Base-by-base conservation (phyloP, 2,329 filamentous ascomycete genomes). In the Alternaria gansuensis region DNA sequence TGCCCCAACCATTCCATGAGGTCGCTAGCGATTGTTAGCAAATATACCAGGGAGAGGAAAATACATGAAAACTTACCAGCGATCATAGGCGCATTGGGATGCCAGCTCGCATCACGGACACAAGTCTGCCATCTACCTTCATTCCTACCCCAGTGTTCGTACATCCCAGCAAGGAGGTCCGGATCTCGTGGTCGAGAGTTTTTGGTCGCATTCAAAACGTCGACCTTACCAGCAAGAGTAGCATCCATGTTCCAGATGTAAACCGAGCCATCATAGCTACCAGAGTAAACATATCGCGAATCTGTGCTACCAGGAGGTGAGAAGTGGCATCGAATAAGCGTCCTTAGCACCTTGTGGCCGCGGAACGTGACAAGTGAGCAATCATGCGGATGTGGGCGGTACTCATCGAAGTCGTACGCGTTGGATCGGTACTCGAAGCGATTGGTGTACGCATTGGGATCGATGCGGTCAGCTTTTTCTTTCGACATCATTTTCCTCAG, bases 241-340 rank as follows among this genome's bases (percentile, higher is more conserved):
- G 92, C 93, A 73, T 99, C 93, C 78, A 98, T 81, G 73, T 98
- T 98, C 85, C 91, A 99, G 40, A 98, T 86, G 68, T 93, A 94
- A 0, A 97, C 90, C 59, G 90, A 90, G 48, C 95, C 95, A 67
- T 97, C 92, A 64, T 92, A 88, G 69, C 91, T 96, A 23, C 95
- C 95, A 21, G 90, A 91, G 79, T 97, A 98, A 23, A 99, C 93
- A 73, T 97, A 98, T 68, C 92, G 85, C 8, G 91, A 93, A 74
- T 97, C 91, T 2, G 92, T 94, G 72, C 91, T 93, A 10, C 85
- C 87, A 0, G 92, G 88, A 0, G 95, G 95, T 31, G 91, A 95
- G 79, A 99, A 99, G 78, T 98, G 94, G 72, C 95, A 98, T 60
- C 95, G 85, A 67, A 98, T 97, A 39, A 98, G 83, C 1, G 95